Base-by-base conservation (phyloP, 495 filamentous ascomycete species). In the Talaromyces trachyspermus region DNA sequence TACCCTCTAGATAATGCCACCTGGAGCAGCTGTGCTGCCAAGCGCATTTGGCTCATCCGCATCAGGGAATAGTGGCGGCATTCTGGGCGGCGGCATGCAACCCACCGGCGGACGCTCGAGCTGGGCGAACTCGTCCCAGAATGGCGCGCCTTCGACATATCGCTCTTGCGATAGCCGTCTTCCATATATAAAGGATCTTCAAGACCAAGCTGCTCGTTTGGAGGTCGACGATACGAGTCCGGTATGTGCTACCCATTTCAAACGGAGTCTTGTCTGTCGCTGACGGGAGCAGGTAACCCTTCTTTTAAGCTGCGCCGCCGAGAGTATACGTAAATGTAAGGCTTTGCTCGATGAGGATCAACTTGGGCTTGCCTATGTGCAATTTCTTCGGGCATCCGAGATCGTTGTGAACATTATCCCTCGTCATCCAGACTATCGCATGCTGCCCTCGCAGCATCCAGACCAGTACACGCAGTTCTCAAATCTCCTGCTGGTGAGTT, bases 371-470 rank as follows among this genome's bases (percentile, higher is more conserved):
- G 82, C 81, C 40, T 87, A 83, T 53, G 70, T 82, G 20, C 86
- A 95, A 38, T 97, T 86, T 62, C 73, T 96, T 42, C 78, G 82
- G 32, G 84, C 90, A 19, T 86, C 75, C 36, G 82, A 86, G 38
- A 82, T 97, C 49, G 72, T 84, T 26, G 71, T 86, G 18, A 76
- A 90, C 30, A 68, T 83, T 26, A 82, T 95, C 26, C 89, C 88
- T 7, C 69, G 70, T 26, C 81, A 89, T 51, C 79, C 77, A 41
- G 84, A 87, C 25, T 88, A 76, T 55, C 73, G 60, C 46, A 50
- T 51, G 5, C 56, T 55, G 3, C 56, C 51, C 43, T 61, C 45
- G 15, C 60, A 70, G 26, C 54, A 57, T 11, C 59, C 65, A 6
- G 62, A 51, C 27, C 69, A 63, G 63, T 62, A 66, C 49, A 65